Base-by-base conservation (phyloP, 352 stramenopile genomes). In the Phytophthora citrophthora region DNA sequence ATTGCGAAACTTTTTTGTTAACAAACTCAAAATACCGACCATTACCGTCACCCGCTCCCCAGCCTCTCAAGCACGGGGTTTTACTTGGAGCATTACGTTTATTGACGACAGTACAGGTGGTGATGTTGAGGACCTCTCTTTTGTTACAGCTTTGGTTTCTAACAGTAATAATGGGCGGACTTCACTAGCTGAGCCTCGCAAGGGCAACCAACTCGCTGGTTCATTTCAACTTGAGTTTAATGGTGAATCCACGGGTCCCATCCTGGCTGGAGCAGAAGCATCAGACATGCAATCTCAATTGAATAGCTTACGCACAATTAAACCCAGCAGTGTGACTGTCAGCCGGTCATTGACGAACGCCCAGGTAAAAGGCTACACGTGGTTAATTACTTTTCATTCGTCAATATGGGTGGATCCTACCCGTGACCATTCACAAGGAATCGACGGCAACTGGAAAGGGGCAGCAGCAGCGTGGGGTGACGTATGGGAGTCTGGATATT, bases 201-300 rank as follows among this genome's bases (percentile, higher is more conserved):
- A 87, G 52, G 96, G 94, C 4, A 98, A 97, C 48, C 74, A 98
- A 43, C 63, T 99, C 5, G 67, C 78, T 16, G 94, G 95, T 2
- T 94, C 89, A 0, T 98, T 98, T 58, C 93, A 97, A 55, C 79
- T 99, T 11, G 77, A 81, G n/a, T 98, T 95, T 61, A 90, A 97
- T 49, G 87, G 91, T 18, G 89, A 98, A 64, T 96, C 91, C 4
- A 98, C 96, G 0, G 91, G 91, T 10, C 85, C 93, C 15, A 96
- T 99, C 27, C 64, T 89, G 20, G 91, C 93, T 55, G 88, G 93
- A 32, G 93, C 93, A 2, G 83, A 85, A 34, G 84, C 87, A 15
- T 36, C 69, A 10, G 88, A 91, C 5, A 83, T 98, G 4, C 78
- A 98, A 74, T 74, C 84, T 6, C 82, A 96, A 9, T 72, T 99